Percentiles rank a stretch among this genome's conserved stretches.
Evolutionary conservation across 305 asterid species (phyloP).

Genomic region (Coffea humblotiana): DNA sequence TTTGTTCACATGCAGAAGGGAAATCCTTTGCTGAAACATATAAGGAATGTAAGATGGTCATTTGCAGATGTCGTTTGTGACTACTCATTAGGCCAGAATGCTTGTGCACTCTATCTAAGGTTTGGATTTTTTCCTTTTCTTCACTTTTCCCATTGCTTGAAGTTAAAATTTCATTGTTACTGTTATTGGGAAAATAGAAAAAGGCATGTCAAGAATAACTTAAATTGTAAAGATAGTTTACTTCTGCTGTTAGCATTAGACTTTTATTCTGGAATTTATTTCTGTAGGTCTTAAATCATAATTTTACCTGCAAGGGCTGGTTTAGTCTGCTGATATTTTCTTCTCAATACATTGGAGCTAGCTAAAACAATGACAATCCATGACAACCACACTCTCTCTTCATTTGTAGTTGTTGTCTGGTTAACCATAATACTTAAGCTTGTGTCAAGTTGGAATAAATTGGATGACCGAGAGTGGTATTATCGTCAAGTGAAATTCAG

Average conservation of each 20-base stretch:
- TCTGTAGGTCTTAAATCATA: background rate
- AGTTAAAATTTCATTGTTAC: background rate
- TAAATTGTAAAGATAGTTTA: background rate
- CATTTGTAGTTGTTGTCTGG: background rate
- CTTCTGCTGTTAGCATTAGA: background rate
- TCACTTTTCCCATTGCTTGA: constrained; percentile 2
- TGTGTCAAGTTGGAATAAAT: background rate
- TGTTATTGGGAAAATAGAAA: background rate
- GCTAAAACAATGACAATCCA: background rate
- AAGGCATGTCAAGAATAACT: background rate
- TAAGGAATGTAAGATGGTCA: constrained; percentile 89
- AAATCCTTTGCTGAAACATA: constrained; percentile 89
- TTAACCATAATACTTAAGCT: background rate
- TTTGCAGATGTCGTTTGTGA: constrained; percentile 82
- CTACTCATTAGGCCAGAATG: constrained; percentile 72
- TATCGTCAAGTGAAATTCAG: background rate
- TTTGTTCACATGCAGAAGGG: constrained; percentile 71
- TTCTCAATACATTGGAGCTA: background rate
- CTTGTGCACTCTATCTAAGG: constrained; percentile 94
- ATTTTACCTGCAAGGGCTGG: background rate
- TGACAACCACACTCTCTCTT: background rate
- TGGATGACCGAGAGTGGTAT: background rate
- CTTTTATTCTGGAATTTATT: background rate
- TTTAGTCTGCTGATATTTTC: no score
- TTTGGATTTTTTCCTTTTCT: constrained; percentile 27